Evolutionary conservation across 2,329 filamentous ascomycete species (phyloP).

Genomic region (Chrysosporium keratinophilum): DNA sequence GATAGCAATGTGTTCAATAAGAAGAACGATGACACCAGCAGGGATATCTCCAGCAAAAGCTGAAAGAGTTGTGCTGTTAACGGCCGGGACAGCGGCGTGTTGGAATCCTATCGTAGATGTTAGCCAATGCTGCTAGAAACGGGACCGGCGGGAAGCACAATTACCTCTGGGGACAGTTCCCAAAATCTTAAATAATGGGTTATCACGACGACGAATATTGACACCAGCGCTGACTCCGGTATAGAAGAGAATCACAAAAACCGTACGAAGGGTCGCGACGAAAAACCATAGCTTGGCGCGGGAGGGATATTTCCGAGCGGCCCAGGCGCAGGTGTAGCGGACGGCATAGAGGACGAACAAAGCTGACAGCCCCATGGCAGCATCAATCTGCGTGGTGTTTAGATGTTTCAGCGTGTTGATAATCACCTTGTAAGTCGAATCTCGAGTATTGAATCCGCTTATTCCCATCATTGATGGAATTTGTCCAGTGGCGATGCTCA

Average conservation of each 20-base stretch:
- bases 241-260: conserved; percentile 84
- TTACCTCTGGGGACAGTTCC: conserved; percentile 64
- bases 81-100: conserved; percentile 59
- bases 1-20: conserved; percentile 95
- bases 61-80: conserved; percentile 57
- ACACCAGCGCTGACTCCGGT: conserved; percentile 80
- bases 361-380: conserved; percentile 77
- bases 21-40: conserved; percentile 78
- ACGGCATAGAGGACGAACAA: conserved; percentile 67
- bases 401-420: conserved; percentile 73
- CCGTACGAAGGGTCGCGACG: conserved; percentile 76
- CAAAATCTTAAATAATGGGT: conserved; percentile 64
- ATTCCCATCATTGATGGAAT: conserved; percentile 74
- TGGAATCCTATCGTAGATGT: conserved; percentile 53
- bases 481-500: conserved; percentile 80
- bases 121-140: neutral
- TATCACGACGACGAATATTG: conserved; percentile 56
- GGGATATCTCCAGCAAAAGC: conserved; percentile 65
- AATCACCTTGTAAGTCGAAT: conserved; percentile 67
- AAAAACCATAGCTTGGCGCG: conserved; percentile 76
- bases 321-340: conserved; percentile 52
- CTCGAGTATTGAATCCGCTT: conserved; percentile 58
- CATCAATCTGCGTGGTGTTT: conserved; percentile 58
- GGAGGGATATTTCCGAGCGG: conserved; percentile 58
- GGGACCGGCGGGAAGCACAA: conserved; percentile 13